Percentiles rank a stretch among this genome's conserved stretches.
Evolutionary conservation across 108 stramenopile genomes (phyloP).

Genomic region (Fistulifera solaris): DNA sequence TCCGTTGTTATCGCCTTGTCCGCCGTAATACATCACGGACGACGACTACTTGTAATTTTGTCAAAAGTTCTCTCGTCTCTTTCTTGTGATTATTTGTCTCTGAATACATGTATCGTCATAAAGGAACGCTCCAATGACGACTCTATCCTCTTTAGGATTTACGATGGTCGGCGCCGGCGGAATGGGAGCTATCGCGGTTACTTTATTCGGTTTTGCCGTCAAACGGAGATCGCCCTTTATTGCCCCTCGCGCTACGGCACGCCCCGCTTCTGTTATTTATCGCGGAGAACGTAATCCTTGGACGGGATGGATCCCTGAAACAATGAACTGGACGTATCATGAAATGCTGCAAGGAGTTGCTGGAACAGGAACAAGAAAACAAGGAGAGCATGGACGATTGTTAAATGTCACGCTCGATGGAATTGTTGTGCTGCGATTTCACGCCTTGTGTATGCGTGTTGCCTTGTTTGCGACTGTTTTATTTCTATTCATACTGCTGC

Average conservation of each 20-base stretch:
- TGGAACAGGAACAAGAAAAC: slow-evolving; percentile 67
- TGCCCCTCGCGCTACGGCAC: slow-evolving; percentile 59
- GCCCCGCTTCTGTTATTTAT: slow-evolving; percentile 61
- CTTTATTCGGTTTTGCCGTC: slow-evolving; percentile 48
- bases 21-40: too few relatives aligned
- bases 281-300: slow-evolving; percentile 43
- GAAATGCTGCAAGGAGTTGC: slow-evolving; percentile 67
- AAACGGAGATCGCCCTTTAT: slow-evolving; percentile 27
- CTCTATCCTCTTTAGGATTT: too few relatives aligned
- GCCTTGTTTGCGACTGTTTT: slow-evolving; percentile 39
- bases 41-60: too few relatives aligned
- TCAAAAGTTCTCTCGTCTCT: too few relatives aligned
- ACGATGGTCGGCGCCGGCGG: too few relatives aligned
- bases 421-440: slow-evolving; percentile 72
- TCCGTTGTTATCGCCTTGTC: too few relatives aligned
- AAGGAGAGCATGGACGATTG: slow-evolving; percentile 50
- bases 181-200: slow-evolving; percentile 3
- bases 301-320: slow-evolving; percentile 70
- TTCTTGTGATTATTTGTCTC: too few relatives aligned
- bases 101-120: too few relatives aligned
- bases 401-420: slow-evolving; percentile 77
- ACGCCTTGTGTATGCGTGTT: slow-evolving; percentile 59
- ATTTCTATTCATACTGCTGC: slow-evolving; percentile 51
- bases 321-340: slow-evolving; percentile 46
- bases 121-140: too few relatives aligned